Evolutionary conservation across 228 moss, liverwort and hornwort genomes (phyloP).

Genomic region (Sphagnum fallax): DNA sequence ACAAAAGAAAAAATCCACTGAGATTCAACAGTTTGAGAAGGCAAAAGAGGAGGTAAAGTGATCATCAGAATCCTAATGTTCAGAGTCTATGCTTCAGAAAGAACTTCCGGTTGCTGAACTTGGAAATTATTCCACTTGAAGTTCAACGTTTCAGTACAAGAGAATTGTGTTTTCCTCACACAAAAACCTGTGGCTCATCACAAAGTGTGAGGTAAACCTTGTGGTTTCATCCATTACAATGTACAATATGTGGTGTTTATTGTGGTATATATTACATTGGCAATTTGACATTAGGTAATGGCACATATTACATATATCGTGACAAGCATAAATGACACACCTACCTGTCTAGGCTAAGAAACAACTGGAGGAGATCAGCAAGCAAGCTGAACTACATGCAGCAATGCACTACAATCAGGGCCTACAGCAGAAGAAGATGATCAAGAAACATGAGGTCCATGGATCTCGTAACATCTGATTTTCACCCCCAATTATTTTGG

Average conservation of each 20-base stretch:
- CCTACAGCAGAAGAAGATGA: slow-evolving; percentile 45
- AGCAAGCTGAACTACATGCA: slow-evolving; percentile 34
- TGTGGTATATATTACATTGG: not conserved
- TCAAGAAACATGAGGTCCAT: slow-evolving; percentile 55
- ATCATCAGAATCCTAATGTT: too few species aligned
- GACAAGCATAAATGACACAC: too few species aligned
- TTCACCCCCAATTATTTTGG: not conserved
- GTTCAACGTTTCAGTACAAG: too few species aligned
- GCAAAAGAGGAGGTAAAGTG: slow-evolving; percentile 40
- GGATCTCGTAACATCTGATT: not conserved
- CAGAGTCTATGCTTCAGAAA: too few species aligned
- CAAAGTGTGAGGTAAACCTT: not conserved
- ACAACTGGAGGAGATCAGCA: slow-evolving; percentile 38
- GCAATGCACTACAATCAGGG: slow-evolving; percentile 41
- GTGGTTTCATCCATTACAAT: not conserved
- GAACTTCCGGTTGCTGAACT: too few species aligned
- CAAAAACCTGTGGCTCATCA: not conserved
- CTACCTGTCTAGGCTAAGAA: slow-evolving; percentile 16
- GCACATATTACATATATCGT: not conserved
- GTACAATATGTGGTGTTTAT: not conserved
- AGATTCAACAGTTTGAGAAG: slow-evolving; percentile 32
- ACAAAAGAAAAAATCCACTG: slow-evolving; percentile 29
- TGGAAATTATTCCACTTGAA: too few species aligned
- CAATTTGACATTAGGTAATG: not conserved
- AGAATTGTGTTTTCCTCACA: too few species aligned